phyloP scores from a whole-genome alignment of 345 rosid species.

The Lenwebbia sp. region DNA sequence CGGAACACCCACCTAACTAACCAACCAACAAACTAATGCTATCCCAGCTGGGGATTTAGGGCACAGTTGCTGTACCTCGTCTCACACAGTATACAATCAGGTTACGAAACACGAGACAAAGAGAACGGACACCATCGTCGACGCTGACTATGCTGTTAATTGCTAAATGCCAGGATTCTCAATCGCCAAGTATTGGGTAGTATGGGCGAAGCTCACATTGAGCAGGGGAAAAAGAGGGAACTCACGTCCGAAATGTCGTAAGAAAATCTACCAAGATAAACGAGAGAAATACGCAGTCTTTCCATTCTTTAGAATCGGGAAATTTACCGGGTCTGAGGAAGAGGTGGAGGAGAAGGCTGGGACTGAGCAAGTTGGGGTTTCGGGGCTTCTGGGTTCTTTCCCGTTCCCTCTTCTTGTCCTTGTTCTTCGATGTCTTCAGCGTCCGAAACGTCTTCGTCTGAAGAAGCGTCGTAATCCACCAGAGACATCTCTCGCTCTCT shows the following conservation, averaged over 20 bases:
- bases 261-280: not conserved
- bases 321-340: conserved; percentile 15
- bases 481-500: conserved; percentile 34
- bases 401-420: not conserved
- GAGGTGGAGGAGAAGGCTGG: conserved; percentile 9
- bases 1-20: not conserved
- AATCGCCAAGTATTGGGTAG: not conserved
- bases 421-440: not conserved
- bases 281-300: not conserved
- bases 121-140: not conserved
- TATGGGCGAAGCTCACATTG: not conserved
- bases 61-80: not conserved
- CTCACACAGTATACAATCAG: not conserved
- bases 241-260: not conserved
- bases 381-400: conserved; percentile 1
- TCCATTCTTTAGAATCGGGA: not conserved
- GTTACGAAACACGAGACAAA: not conserved
- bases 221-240: not conserved
- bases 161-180: not conserved
- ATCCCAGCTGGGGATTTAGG: not conserved
- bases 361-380: not conserved
- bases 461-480: conserved; percentile 64
- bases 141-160: not conserved
- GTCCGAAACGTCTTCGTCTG: conserved; percentile 34
- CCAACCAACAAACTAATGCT: not conserved